Conservation (phyloP, 1,284 basidiomycete genomes). For the Ganoderma sp. region DNA sequence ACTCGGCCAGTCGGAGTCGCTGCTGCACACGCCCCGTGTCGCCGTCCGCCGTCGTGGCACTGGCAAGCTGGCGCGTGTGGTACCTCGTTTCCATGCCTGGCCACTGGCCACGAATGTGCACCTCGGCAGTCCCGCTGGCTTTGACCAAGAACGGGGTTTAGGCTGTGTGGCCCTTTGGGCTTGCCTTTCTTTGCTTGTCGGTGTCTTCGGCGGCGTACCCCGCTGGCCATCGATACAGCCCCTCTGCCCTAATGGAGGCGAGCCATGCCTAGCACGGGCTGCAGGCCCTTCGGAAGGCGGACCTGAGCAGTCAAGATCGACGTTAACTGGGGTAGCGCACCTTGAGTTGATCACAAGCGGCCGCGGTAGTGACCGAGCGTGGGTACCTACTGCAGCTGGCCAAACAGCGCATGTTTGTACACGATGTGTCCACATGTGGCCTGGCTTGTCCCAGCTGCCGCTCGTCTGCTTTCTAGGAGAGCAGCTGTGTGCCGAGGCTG, state of each 20-base stretch:
- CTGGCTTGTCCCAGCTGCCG: too few species aligned
- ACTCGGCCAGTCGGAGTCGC: not conserved
- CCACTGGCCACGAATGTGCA: constrained; percentile 28
- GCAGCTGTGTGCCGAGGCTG: not conserved
- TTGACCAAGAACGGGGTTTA: constrained; percentile 1
- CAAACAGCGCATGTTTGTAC: constrained; percentile 27
- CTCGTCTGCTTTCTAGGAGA: too few species aligned
- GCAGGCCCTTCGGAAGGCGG: constrained; percentile 19
- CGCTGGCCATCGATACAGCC: constrained; percentile 26
- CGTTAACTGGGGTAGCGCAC: constrained; percentile 6
- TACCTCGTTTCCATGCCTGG: constrained; percentile 17
- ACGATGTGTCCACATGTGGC: constrained; percentile 17
- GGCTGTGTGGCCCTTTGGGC: constrained; percentile 20
- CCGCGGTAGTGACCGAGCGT: constrained; percentile 7
- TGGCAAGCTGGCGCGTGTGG: constrained; percentile 9
- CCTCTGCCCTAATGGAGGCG: constrained; percentile 6
- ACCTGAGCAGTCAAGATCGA: constrained; percentile 11
- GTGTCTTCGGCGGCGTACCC: constrained; percentile 6
- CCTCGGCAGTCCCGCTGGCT: constrained; percentile 14
- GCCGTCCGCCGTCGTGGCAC: not conserved
- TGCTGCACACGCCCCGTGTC: constrained; percentile 14
- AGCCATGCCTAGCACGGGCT: not conserved
- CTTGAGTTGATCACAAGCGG: not conserved
- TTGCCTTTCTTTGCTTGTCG: constrained; percentile 16
- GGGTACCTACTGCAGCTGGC: constrained; percentile 6